Evolutionary conservation across 2,329 filamentous ascomycete genomes (phyloP).

Genomic region (Periconia digitata): DNA sequence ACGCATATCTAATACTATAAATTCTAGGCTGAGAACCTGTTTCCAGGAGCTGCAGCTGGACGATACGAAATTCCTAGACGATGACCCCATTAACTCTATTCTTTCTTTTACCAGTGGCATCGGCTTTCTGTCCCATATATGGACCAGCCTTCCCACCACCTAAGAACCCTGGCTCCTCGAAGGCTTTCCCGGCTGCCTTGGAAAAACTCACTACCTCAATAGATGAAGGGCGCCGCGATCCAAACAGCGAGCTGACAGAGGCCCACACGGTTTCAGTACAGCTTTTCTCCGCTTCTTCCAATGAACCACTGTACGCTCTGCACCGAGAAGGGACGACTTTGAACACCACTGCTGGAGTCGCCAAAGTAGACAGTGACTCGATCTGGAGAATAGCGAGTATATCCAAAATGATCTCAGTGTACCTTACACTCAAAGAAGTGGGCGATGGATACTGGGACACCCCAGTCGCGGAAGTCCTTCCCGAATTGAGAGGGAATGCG

Average conservation of each 20-base stretch:
- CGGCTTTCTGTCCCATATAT: slow-evolving; percentile 16
- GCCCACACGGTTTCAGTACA: slow-evolving; percentile 12
- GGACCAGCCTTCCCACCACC: slow-evolving; percentile 20
- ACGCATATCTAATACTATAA: no score
- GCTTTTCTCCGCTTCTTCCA: slow-evolving; percentile 14
- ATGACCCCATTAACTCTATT: neutral
- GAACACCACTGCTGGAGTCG: slow-evolving; percentile 34
- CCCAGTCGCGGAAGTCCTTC: slow-evolving; percentile 26
- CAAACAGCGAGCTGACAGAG: slow-evolving; percentile 9
- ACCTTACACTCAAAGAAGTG: slow-evolving; percentile 40
- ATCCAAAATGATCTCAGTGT: slow-evolving; percentile 43
- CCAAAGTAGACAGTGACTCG: slow-evolving; percentile 43
- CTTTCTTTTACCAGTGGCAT: neutral
- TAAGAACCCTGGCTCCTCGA: slow-evolving; percentile 7
- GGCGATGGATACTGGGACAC: slow-evolving; percentile 37
- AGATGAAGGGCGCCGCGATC: slow-evolving; percentile 8
- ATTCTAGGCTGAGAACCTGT: no score
- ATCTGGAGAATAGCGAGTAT: slow-evolving; percentile 48
- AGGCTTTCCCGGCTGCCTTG: slow-evolving; percentile 12
- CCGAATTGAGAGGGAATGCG: slow-evolving; percentile 18
- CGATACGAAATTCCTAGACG: neutral
- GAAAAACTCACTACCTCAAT: slow-evolving; percentile 10
- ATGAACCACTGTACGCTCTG: slow-evolving; percentile 15
- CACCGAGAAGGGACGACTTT: slow-evolving; percentile 43
- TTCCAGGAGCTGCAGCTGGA: no score